Evolutionary conservation across 805 yeast species (phyloP), one percentile per base, ranked within the genome.

Genomic region (Pichia paraexigua): DNA sequence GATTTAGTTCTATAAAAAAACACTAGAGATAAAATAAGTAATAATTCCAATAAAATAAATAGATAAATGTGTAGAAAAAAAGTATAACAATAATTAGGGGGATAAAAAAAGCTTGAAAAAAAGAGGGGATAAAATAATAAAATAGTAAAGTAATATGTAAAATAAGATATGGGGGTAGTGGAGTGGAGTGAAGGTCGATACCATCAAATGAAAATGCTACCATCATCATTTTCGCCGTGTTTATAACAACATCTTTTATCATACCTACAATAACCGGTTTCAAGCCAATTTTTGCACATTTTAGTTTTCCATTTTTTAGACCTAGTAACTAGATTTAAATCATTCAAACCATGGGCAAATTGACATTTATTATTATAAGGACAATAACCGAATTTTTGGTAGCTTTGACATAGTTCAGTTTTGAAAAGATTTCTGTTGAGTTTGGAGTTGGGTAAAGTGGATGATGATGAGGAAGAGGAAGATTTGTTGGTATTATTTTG

Each of bases 301-400:
- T 90, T 90, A 15, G 96, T 87, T 64, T 95, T 81, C 85, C 92
- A 90, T 63, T 89, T 90, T 50, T 83, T 80, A 12, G 90, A 83
- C 54, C 92, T 76, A 54, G 81, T 83, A 44, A 88, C 82, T 13
- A 68, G 59, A 66, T 87, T 87, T 60, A 90, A 72, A 66, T 90
- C 97, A 50, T 76, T 70, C 41, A 78, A 74, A 20, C 97, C 97
- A 63, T 90, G 97, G 7, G 97, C 97, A 75, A 90, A 90, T 70
- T 90, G 97, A 67, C 97, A 90, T 71, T 90, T 90, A 57, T 78
- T 76, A 2, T 95, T 96, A 65, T 90, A 90, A 17, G 95, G 96
- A 66, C 97, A 90, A 48, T 66, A 62, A 24, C 87, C 86, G 24
- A 82, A 81, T 57, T 80, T 77, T 63, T 81, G 78, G 64, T 76